These are phyloP conservation scores for Neurospora sp. DNA, from an alignment of 495 filamentous ascomycete genomes.

Conservation along the genomic window DNA sequence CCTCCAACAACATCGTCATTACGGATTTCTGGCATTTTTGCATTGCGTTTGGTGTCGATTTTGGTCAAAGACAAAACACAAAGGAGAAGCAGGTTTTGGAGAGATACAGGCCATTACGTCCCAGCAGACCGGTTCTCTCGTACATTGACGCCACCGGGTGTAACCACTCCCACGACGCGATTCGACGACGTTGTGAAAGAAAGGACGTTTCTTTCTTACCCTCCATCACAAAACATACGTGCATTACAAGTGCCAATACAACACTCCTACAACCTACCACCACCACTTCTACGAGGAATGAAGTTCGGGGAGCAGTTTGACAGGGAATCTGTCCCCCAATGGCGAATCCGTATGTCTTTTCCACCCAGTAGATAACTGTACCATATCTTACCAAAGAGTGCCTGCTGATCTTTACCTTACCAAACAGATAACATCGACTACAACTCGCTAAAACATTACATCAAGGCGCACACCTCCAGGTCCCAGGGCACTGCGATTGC, in stretches of 20 bases:
- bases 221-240: not conserved
- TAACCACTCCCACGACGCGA: not conserved
- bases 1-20: not conserved
- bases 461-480: conserved; percentile 57
- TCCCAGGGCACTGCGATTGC: conserved; percentile 51
- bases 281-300: conserved; percentile 31
- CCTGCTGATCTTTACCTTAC: not conserved
- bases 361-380: not conserved
- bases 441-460: conserved; percentile 62
- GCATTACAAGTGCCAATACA: not conserved
- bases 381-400: not conserved
- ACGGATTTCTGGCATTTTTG: not conserved
- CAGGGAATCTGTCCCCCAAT: conserved; percentile 75
- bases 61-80: not conserved
- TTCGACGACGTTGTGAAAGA: not conserved
- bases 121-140: not conserved
- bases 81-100: not conserved
- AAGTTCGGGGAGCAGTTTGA: conserved; percentile 69
- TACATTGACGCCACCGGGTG: not conserved
- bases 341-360: conserved; percentile 62
- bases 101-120: not conserved
- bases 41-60: not conserved
- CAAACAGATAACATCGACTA: conserved; percentile 59
- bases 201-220: not conserved
- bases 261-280: not conserved